Evolutionary conservation across 768 basidiomycete genomes (phyloP).

Genomic region (Lactarius vividus): DNA sequence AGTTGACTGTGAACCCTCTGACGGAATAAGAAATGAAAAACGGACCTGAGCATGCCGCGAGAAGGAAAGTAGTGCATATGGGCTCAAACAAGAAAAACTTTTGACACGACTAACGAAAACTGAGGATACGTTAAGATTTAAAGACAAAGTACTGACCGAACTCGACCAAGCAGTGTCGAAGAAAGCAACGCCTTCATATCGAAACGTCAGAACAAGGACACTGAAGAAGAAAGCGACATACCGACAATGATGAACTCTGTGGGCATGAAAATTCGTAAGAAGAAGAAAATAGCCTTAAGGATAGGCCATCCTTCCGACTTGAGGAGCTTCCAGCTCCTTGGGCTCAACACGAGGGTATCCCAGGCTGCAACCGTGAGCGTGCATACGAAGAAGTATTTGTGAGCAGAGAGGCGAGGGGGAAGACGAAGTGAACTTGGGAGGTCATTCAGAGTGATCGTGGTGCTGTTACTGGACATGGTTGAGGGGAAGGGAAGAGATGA

Average conservation of each 20-base stretch:
- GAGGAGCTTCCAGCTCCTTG: slow-evolving; percentile 70
- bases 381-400: slow-evolving; percentile 90
- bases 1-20: background rate
- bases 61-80: slow-evolving; percentile 77
- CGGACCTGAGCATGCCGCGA: slow-evolving; percentile 65
- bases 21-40: background rate
- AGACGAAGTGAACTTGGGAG: slow-evolving; percentile 71
- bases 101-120: slow-evolving; percentile 48
- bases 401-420: slow-evolving; percentile 73
- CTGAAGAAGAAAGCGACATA: slow-evolving; percentile 30
- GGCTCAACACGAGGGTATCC: slow-evolving; percentile 84
- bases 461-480: slow-evolving; percentile 8
- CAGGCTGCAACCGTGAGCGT: slow-evolving; percentile 87
- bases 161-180: slow-evolving; percentile 71
- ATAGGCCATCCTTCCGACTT: slow-evolving; percentile 65
- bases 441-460: slow-evolving; percentile 1
- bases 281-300: slow-evolving; percentile 73
- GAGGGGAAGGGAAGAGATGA: background rate
- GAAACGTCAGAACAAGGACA: slow-evolving; percentile 11
- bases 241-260: slow-evolving; percentile 75
- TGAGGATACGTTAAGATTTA: background rate
- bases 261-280: slow-evolving; percentile 76
- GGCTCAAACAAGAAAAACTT: slow-evolving; percentile 84
- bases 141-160: slow-evolving; percentile 39
- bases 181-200: slow-evolving; percentile 68